Evolutionary conservation across 2,329 filamentous ascomycete species (phyloP), one percentile per base, ranked within the genome.

Genomic region (Magnaporthales sp.): DNA sequence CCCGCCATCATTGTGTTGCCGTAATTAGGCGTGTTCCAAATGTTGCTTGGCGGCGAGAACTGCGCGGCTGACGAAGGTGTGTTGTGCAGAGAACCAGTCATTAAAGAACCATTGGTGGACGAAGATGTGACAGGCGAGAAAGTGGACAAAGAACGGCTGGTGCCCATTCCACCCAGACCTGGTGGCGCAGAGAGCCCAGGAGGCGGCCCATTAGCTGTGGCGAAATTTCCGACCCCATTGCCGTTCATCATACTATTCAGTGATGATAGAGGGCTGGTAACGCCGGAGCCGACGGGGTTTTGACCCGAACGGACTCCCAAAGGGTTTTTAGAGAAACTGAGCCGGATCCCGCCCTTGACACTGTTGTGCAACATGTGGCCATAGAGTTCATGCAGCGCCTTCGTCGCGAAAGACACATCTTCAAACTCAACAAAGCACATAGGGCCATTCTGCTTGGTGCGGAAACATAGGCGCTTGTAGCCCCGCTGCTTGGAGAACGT

Each of bases 351-450:
- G 7, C 94, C 94, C 76, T 97, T 97, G 74, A 92, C 86, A 73
- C 93, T 97, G 78, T 97, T 97, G 75, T 93, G 92, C 32, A 98
- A 84, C 63, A 86, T 88, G 64, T 90, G 87, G 0, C 95, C 95
- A 73, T 98, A 97, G 1, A 98, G 83, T 67, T 97, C 92, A 70
- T 93, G 88, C 2, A 98, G 83, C 1, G 93, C 90, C 77, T 95
- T 96, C 58, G 94, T 97, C 0, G 95, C 94, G 73, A 92, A 94
- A 1, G 91, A 91, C 11, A 96, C 85, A 73, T 97, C 93, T 73
- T 98, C 94, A 72, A 98, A 99, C 77, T 99, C 95, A 51, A 99
- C 95, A 77, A 98, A 98, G 75, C 95, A 98, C 93, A 98, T 98
- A 1, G 94, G 94, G 0, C 94, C 94, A 72, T 97, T 97, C 70